Base-by-base conservation (phyloP, 2,329 filamentous ascomycete species). In the Fusarium xyrophilum region DNA sequence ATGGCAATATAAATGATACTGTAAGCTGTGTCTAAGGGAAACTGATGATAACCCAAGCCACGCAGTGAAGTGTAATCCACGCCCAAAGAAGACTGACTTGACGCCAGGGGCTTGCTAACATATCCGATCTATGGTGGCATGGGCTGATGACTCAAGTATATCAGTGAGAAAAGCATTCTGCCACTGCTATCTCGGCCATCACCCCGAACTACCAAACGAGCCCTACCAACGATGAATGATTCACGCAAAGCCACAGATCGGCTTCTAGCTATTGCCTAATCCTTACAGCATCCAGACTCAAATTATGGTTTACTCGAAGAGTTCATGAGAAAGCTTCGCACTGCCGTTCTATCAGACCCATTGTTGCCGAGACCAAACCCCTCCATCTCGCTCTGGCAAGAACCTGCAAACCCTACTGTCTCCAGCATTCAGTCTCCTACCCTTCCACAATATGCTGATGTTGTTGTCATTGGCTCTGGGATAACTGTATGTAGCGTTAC, bases 261-360 rank as follows among this genome's bases (percentile, higher is more conserved):
- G 0, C 43, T 47, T 9, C 14, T 47, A 13, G 27, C 43, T 23
- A 23, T 47, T 17, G 43, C 27, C 43, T n/a, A n/a, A 8, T 47
- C 43, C 0, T 17, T 47, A 6, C 43, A 47, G 0, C 15, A 32
- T 1, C 43, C 43, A 0, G 43, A 47, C 1, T 0, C 1, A 6
- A 47, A 47, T 13, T 23, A 47, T 23, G 28, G 27, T 0, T 32
- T 47, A 13, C 28, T n/a, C 0, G 43, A 47, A 32, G 27, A 30
- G 19, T 47, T 47, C 28, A 23, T 47, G 27, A 30, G n/a, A 17
- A 47, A 32, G 9, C 44, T 47, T 23, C 44, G 44, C 1, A 14
- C 28, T 17, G n/a, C 44, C 1, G n/a, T 47, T 3, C 27, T 47
- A 2, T 17, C 27, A 9, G 44, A 32, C 28, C 44, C 44, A 13